Conservation (phyloP, 208 protist genomes). For the Leishmania tropica region DNA sequence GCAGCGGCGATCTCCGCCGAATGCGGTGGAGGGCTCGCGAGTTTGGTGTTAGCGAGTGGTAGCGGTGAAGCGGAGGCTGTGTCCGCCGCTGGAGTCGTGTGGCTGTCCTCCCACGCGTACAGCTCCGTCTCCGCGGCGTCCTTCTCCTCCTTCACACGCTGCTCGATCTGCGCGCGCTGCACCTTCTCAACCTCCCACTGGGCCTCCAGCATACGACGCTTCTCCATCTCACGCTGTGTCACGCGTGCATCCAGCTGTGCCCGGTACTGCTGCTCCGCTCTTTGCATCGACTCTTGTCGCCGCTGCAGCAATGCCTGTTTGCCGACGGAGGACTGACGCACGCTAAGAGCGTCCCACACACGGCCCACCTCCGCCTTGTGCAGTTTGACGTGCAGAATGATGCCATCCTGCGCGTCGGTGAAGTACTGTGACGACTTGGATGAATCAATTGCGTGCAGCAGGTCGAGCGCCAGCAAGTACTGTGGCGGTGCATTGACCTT, state of each 20-base stretch:
- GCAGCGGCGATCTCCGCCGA: slow-evolving; percentile 22
- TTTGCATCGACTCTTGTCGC: slow-evolving; percentile 60
- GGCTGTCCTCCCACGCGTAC: slow-evolving; percentile 70
- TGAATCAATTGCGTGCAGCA: slow-evolving; percentile 72
- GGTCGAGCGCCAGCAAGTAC: slow-evolving; percentile 88
- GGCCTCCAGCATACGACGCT: slow-evolving; percentile 83
- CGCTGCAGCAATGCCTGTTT: slow-evolving; percentile 66
- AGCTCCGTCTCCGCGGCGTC: slow-evolving; percentile 68
- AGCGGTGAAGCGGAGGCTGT: background rate
- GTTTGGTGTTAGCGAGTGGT: background rate
- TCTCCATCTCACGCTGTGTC: slow-evolving; percentile 74
- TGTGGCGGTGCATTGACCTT: slow-evolving; percentile 88
- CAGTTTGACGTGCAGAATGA: slow-evolving; percentile 66
- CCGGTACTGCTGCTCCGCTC: slow-evolving; percentile 79
- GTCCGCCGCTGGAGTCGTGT: slow-evolving; percentile 8
- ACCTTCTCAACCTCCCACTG: slow-evolving; percentile 92
- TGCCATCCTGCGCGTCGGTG: slow-evolving; percentile 15
- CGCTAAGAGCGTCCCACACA: slow-evolving; percentile 69
- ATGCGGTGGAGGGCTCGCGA: slow-evolving; percentile 14
- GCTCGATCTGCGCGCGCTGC: slow-evolving; percentile 81
- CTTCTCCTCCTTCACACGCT: slow-evolving; percentile 66
- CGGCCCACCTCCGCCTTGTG: slow-evolving; percentile 49
- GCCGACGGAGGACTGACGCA: slow-evolving; percentile 24
- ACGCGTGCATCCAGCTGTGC: slow-evolving; percentile 62
- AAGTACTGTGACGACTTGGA: slow-evolving; percentile 64